phyloP scores from a whole-genome alignment of 2,329 filamentous ascomycete genomes.

The Diaporthe sp. region DNA sequence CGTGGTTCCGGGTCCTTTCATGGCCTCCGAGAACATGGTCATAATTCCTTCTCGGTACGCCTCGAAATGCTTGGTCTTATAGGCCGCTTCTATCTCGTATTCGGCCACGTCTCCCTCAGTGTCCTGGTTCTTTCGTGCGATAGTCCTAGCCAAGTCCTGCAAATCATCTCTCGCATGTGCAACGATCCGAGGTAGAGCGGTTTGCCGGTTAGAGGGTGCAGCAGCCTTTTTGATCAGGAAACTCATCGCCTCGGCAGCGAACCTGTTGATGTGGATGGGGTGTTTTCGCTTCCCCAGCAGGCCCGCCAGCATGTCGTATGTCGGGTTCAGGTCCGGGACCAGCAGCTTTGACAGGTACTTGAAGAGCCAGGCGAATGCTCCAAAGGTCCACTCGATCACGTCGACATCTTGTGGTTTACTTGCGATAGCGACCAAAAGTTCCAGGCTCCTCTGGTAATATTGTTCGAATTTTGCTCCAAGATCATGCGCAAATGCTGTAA shows the following conservation, averaged over 20 bases:
- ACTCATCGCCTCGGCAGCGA: slow-evolving; percentile 94
- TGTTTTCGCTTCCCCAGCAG: slow-evolving; percentile 86
- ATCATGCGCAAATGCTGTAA: slow-evolving; percentile 96
- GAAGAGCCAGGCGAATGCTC: slow-evolving; percentile 93
- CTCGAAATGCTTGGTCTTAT: slow-evolving; percentile 69
- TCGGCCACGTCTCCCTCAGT: slow-evolving; percentile 24
- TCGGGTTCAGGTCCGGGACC: slow-evolving; percentile 86
- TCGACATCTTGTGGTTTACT: slow-evolving; percentile 83
- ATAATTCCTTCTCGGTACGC: slow-evolving; percentile 91
- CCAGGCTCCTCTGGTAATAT: slow-evolving; percentile 83
- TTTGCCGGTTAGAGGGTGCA: slow-evolving; percentile 80
- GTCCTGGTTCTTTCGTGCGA: slow-evolving; percentile 28
- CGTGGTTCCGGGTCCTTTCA: slow-evolving; percentile 72
- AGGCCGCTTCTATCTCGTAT: slow-evolving; percentile 45
- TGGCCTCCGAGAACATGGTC: slow-evolving; percentile 90
- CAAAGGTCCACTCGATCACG: slow-evolving; percentile 98
- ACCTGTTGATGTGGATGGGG: slow-evolving; percentile 89
- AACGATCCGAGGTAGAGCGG: slow-evolving; percentile 78
- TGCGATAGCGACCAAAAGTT: slow-evolving; percentile 82
- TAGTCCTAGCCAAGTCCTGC: slow-evolving; percentile 50
- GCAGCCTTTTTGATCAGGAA: slow-evolving; percentile 94
- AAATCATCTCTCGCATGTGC: slow-evolving; percentile 80
- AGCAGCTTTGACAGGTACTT: slow-evolving; percentile 94
- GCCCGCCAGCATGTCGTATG: slow-evolving; percentile 85
- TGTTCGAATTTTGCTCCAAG: slow-evolving; percentile 89